phyloP scores from a whole-genome alignment of 2,329 filamentous ascomycete genomes.

The Exophiala calicioides region DNA sequence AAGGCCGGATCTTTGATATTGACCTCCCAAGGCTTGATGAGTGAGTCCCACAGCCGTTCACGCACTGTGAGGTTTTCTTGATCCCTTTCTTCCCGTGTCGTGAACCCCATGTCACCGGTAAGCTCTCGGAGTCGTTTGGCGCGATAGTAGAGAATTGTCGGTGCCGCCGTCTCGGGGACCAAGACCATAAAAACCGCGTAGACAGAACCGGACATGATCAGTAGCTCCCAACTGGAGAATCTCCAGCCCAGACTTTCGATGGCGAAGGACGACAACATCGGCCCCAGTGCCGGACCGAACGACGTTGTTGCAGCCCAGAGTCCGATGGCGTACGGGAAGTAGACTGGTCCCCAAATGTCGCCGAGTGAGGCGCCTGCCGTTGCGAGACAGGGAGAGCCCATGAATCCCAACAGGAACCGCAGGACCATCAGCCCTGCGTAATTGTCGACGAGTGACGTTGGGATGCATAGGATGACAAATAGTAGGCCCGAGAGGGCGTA shows the following conservation, averaged over 20 bases:
- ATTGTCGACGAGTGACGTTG: slow-evolving; percentile 60
- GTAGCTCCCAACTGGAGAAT: slow-evolving; percentile 51
- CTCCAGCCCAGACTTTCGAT: slow-evolving; percentile 50
- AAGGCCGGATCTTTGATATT: slow-evolving; percentile 63
- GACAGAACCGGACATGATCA: slow-evolving; percentile 59
- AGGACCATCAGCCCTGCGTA: slow-evolving; percentile 64
- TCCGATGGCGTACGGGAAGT: slow-evolving; percentile 5
- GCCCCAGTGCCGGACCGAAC: slow-evolving; percentile 56
- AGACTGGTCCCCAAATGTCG: slow-evolving; percentile 32
- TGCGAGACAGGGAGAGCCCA: slow-evolving; percentile 63
- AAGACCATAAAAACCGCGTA: slow-evolving; percentile 50
- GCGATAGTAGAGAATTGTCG: slow-evolving; percentile 21
- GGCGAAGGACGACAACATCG: slow-evolving; percentile 60
- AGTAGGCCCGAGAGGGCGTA: slow-evolving; percentile 66
- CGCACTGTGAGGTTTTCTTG: slow-evolving; percentile 53
- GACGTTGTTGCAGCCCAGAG: slow-evolving; percentile 16
- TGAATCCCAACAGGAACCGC: slow-evolving; percentile 65
- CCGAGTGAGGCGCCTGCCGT: slow-evolving; percentile 49
- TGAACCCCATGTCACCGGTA: slow-evolving; percentile 52
- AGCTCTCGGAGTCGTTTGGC: slow-evolving; percentile 17
- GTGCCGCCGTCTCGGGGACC: slow-evolving; percentile 27
- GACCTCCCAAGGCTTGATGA: slow-evolving; percentile 60
- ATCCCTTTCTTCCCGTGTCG: slow-evolving; percentile 65
- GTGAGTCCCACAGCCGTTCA: slow-evolving; percentile 53
- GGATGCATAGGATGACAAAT: slow-evolving; percentile 65